These are phyloP conservation scores for Nigrospora oryzae DNA, from an alignment of 2,329 filamentous ascomycete species.

Conservation along the genomic window DNA sequence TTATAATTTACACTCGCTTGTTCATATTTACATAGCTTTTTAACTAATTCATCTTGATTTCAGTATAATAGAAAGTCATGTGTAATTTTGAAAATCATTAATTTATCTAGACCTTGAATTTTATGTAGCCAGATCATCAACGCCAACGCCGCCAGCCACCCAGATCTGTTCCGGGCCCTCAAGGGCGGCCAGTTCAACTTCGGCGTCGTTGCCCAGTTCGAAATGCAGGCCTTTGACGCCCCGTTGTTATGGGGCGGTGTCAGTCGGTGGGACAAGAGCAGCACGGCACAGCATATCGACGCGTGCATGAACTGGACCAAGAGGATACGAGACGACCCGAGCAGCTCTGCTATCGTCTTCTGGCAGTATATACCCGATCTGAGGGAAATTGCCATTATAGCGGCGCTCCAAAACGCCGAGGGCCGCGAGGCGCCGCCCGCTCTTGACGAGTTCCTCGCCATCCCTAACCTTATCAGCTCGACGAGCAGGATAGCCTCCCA, in stretches of 20 bases:
- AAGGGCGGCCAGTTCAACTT: slow-evolving; percentile 37
- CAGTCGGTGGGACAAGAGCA: slow-evolving; percentile 2
- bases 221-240: slow-evolving; percentile 10
- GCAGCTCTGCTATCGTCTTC: slow-evolving; percentile 8
- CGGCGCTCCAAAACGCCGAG: too few relatives aligned
- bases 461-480: too few relatives aligned
- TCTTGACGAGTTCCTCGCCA: too few relatives aligned
- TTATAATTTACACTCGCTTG: too few relatives aligned
- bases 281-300: slow-evolving; percentile 4
- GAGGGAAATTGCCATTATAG: too few relatives aligned
- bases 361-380: slow-evolving; percentile 3
- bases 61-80: too few relatives aligned
- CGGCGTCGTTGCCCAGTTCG: slow-evolving; percentile 24
- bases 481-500: too few relatives aligned
- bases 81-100: too few relatives aligned
- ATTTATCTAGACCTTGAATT: too few relatives aligned
- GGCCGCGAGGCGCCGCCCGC: too few relatives aligned
- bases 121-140: slow-evolving; percentile 24
- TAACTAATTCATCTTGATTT: too few relatives aligned
- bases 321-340: slow-evolving; percentile 4
- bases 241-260: slow-evolving; percentile 10
- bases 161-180: slow-evolving; percentile 33
- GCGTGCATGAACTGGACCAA: slow-evolving; percentile 7
- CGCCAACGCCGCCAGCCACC: slow-evolving; percentile 23
- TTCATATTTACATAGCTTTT: too few relatives aligned